Evolutionary conservation across 1,284 basidiomycete genomes (phyloP), one percentile per base, ranked within the genome.

Genomic region (Ganoderma leucocontextum): DNA sequence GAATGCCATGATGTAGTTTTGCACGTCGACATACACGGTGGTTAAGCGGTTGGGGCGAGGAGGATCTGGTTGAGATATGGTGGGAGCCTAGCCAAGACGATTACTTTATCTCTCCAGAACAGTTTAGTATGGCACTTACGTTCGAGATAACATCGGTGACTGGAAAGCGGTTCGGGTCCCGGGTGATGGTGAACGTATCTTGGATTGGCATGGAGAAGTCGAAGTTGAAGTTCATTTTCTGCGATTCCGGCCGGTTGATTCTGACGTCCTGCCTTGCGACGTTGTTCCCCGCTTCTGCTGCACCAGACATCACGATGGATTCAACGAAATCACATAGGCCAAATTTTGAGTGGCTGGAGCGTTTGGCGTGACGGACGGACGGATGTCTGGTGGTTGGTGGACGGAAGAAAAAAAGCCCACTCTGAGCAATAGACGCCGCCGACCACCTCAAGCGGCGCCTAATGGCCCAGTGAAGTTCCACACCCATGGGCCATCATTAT

Each of bases 121-220:
- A 10, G 13, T 17, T 53, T 53, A 8, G 5, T 7, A 15, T 33
- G 10, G 13, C 6, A 29, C 52, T 53, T 4, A 53, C 52, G 6
- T 53, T 33, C 1, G 52, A 53, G 52, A 25, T 5, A 25, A 2
- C 6, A 35, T 17, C 59, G 8, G 8, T 8, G 13, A 33, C 13
- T 29, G 59, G 59, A 39, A 39, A 42, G 59, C 38, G 39, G 39
- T 60, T 60, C n/a, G 59, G 59, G 39, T 60, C 59, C 25, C 59
- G 39, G 17, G 39, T 39, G 5, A 60, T 15, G 8, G 38, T 35
- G 38, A 42, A 39, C 9, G 41, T 42, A 25, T 39, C 39, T 17
- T 60, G 59, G 19, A 44, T 60, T 15, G 38, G 59, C 41, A 60
- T 19, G 36, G 59, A 42, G 59, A 60, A 60, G 13, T 60, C 22